These are phyloP conservation scores for Amanita molliuscula DNA, from an alignment of 768 basidiomycete species.

Conservation along the genomic window DNA sequence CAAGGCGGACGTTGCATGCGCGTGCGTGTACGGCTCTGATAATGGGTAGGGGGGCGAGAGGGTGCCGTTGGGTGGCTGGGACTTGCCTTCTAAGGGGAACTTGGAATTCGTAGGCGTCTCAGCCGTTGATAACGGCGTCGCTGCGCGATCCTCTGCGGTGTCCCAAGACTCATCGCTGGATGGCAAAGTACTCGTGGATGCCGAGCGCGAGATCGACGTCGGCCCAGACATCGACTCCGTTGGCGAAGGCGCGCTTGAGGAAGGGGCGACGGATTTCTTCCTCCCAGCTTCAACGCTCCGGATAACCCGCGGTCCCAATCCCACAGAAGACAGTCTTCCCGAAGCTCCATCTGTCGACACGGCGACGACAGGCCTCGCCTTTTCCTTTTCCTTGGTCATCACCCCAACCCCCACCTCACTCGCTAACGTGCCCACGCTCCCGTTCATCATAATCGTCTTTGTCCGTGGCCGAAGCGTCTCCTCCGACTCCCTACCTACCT, in stretches of 20 bases:
- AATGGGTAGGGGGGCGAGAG: background rate
- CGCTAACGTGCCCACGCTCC: conserved; percentile 36
- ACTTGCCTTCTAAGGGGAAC: background rate
- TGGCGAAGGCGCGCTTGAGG: background rate
- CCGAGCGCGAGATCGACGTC: background rate
- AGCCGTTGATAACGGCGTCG: background rate
- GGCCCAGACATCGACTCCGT: background rate
- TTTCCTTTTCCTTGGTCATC: conserved; percentile 10
- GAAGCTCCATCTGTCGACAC: conserved; percentile 7
- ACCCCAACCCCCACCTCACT: conserved; percentile 33
- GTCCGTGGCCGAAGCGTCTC: conserved; percentile 54
- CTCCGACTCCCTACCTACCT: conserved; percentile 30
- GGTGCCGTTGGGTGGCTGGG: background rate
- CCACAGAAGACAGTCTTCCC: conserved; percentile 5
- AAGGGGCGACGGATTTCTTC: background rate
- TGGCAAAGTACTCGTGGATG: background rate
- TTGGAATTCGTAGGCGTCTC: background rate
- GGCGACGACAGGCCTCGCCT: conserved; percentile 12
- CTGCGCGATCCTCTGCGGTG: background rate
- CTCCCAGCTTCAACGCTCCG: background rate
- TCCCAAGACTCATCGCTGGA: background rate
- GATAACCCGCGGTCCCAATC: conserved; percentile 1
- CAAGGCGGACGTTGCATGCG: background rate
- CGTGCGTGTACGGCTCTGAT: background rate
- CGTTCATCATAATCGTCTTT: conserved; percentile 32